phyloP scores from a whole-genome alignment of 306 rosid species.

The Malus sieversii region DNA sequence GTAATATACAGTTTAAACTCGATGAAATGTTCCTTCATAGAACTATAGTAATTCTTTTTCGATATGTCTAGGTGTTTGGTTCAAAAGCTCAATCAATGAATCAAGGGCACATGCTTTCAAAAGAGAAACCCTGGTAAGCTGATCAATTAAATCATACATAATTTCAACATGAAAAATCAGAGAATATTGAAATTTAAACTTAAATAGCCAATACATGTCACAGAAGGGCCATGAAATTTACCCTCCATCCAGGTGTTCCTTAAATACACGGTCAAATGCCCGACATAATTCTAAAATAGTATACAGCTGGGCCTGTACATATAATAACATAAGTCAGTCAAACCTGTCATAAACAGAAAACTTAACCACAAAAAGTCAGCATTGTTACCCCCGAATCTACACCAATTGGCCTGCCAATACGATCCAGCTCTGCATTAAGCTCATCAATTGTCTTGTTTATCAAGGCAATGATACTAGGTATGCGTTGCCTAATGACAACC shows the following conservation, averaged over 20 bases:
- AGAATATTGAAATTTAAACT: neutral
- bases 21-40: neutral
- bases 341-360: conserved; percentile 3
- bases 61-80: neutral
- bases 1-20: neutral
- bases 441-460: conserved; percentile 92
- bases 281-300: conserved; percentile 95
- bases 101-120: neutral
- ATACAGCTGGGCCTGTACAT: conserved; percentile 84
- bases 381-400: conserved; percentile 89
- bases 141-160: neutral
- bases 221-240: conserved; percentile 28
- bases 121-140: neutral
- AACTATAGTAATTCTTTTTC: neutral
- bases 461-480: conserved; percentile 90
- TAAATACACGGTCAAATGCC: conserved; percentile 95
- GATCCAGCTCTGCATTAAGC: conserved; percentile 91
- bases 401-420: conserved; percentile 92
- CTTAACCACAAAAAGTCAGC: conserved; percentile 9
- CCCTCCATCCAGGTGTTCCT: conserved; percentile 99
- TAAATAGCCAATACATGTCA: conserved; percentile 1
- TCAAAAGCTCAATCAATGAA: neutral
- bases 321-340: conserved; percentile 8
- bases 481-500: conserved; percentile 93
- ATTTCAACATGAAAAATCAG: neutral